phyloP scores from a whole-genome alignment of 2,329 filamentous ascomycete genomes.

The Penicillium fuscoglaucum region DNA sequence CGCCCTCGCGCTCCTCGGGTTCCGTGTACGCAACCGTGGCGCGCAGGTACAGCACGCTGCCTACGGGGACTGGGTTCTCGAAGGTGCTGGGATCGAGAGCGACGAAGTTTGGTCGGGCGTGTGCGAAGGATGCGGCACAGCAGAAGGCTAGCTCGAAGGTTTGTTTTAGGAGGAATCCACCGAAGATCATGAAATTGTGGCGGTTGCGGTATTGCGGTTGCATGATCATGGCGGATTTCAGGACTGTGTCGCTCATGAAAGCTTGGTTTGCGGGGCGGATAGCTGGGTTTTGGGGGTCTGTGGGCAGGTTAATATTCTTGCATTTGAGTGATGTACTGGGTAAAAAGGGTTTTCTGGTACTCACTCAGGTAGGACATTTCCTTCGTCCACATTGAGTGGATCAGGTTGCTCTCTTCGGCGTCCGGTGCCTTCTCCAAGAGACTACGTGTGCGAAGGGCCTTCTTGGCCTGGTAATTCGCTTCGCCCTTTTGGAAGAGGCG shows the following conservation, averaged over 20 bases:
- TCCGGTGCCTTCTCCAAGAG: slow-evolving; percentile 68
- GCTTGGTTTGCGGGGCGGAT: slow-evolving; percentile 59
- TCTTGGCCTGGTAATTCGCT: slow-evolving; percentile 66
- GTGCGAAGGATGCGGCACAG: slow-evolving; percentile 69
- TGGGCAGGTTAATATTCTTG: not conserved
- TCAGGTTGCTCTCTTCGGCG: slow-evolving; percentile 68
- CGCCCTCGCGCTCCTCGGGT: slow-evolving; percentile 51
- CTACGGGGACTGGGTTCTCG: slow-evolving; percentile 72
- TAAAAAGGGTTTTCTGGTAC: slow-evolving; percentile 5
- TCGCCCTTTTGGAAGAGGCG: slow-evolving; percentile 63
- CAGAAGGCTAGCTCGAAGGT: slow-evolving; percentile 77
- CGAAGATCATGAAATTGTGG: slow-evolving; percentile 78
- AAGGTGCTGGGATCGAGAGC: slow-evolving; percentile 73
- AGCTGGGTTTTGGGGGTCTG: slow-evolving; percentile 56
- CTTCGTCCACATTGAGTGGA: slow-evolving; percentile 71
- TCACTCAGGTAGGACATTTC: slow-evolving; percentile 63
- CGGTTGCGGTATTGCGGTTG: slow-evolving; percentile 70
- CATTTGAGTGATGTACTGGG: not conserved
- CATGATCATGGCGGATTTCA: slow-evolving; percentile 71
- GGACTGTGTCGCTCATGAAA: slow-evolving; percentile 63
- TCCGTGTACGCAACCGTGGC: slow-evolving; percentile 73
- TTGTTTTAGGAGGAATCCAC: slow-evolving; percentile 71
- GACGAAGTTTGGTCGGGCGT: slow-evolving; percentile 68
- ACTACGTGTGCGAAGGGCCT: slow-evolving; percentile 59
- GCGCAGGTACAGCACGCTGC: slow-evolving; percentile 71